Percentiles rank a stretch among this genome's conserved stretches.
Conservation (phyloP, 1,284 basidiomycete genomes). For the Trichosporon ovoides region DNA sequence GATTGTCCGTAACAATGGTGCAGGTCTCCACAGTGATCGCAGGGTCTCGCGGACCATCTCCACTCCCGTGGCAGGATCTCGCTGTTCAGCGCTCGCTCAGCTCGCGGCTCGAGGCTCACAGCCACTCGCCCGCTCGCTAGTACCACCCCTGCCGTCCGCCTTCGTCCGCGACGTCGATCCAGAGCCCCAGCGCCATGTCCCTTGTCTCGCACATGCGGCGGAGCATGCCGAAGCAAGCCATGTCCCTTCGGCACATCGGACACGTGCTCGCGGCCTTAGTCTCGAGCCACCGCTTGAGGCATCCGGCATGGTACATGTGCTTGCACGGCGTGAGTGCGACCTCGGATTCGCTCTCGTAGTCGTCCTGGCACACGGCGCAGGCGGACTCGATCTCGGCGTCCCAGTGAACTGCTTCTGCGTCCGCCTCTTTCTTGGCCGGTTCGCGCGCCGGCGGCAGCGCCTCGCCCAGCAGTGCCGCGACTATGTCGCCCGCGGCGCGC, state of each 20-base stretch:
- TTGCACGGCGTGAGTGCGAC: conserved; percentile 37
- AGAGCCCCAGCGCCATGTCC: conserved; percentile 3
- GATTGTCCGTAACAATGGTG: too few species aligned
- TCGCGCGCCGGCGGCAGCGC: too few species aligned
- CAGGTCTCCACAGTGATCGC: too few species aligned
- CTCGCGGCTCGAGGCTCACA: too few species aligned
- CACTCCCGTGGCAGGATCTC: too few species aligned
- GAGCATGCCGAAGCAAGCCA: conserved; percentile 25
- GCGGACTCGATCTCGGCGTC: conserved; percentile 7
- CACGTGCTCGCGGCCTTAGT: conserved; percentile 29
- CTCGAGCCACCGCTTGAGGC: conserved; percentile 36
- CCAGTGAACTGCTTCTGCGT: not conserved
- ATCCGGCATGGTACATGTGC: conserved; percentile 42
- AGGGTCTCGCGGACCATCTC: too few species aligned
- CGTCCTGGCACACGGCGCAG: conserved; percentile 24
- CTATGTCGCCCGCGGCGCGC: too few species aligned
- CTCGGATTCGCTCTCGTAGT: conserved; percentile 26
- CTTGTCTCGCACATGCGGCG: not conserved
- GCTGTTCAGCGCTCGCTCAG: too few species aligned
- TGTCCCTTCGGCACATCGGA: conserved; percentile 42
- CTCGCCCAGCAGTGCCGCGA: too few species aligned
- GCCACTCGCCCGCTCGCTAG: too few species aligned
- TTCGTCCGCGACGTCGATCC: not conserved
- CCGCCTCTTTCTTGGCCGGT: too few species aligned
- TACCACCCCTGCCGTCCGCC: not conserved